Evolutionary conservation across 768 basidiomycete species (phyloP), one percentile per base, ranked within the genome.

Genomic region (Boletus bicolor): DNA sequence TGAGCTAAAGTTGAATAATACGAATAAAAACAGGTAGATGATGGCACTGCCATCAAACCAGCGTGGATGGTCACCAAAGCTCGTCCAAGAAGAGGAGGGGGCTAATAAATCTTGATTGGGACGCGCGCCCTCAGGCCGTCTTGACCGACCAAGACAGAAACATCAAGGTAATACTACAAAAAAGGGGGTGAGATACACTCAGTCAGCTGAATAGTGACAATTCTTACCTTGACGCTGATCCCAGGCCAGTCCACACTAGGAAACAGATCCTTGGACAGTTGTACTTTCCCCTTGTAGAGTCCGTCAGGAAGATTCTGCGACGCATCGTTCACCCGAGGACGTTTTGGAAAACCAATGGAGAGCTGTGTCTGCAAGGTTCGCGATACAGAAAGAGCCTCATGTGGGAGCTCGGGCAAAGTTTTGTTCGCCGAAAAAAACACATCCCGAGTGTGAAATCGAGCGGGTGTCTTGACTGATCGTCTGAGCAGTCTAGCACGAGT

Each of bases 341-440:
- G 82, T 59, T 88, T 89, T 17, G 85, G 84, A 60, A 89, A 89
- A 2, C 88, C 88, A 44, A 86, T 79, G 49, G 73, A 80, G 43
- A 89, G 75, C 74, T 68, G 48, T 70, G 67, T 62, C 65, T 75
- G 46, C 61, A 69, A 28, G 58, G 71, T 72, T 26, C 55, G 71
- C 9, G 58, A 50, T n/a, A 53, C 54, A 15, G 49, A 67, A 24
- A 66, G 57, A 9, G 54, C 43, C 24, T 53, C 59, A 12, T 51
- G 45, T 0, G 73, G 68, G 36, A 64, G 48, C 34, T 63, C 65
- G 5, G 70, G 70, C 0, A 68, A 58, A 0, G 67, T 66, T 56
- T 71, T 74, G 19, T 64, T 50, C 19, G 32, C 17, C 28, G 49
- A 39, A 41, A 48, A 19, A 6, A 42, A 44, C 17, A 57, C 55